phyloP scores from a whole-genome alignment of 139 green algal species.

The Desmodesmus armatus region DNA sequence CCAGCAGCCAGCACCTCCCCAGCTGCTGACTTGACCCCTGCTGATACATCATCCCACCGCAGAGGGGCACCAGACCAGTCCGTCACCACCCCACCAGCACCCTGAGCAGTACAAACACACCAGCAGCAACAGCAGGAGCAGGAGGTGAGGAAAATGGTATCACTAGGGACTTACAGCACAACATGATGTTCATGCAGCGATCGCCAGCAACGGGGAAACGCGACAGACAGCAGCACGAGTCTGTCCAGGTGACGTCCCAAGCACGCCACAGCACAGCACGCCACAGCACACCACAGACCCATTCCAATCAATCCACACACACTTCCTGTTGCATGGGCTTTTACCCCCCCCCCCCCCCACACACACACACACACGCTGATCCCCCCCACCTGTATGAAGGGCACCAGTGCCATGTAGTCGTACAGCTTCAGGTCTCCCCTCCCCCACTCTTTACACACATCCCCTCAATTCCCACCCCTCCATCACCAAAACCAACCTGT shows the following conservation, averaged over 20 bases:
- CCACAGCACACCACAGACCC: no score
- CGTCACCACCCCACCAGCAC: conserved; percentile 92
- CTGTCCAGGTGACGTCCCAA: no score
- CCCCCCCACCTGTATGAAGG: conserved; percentile 71
- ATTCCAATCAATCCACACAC: not conserved
- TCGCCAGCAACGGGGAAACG: not conserved
- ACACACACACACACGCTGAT: no score
- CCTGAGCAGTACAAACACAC: no score
- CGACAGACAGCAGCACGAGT: not conserved
- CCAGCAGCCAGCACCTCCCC: conserved; percentile 90
- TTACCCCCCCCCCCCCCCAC: no score
- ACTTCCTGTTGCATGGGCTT: not conserved
- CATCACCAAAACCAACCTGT: no score
- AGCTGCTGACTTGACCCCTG: conserved; percentile 58
- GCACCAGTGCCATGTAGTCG: conserved; percentile 97
- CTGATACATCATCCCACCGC: conserved; percentile 53
- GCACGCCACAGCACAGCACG: no score
- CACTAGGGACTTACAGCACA: no score
- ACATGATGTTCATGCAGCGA: not conserved
- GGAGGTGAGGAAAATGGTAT: no score
- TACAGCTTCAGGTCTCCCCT: conserved; percentile 75
- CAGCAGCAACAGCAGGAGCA: not conserved
- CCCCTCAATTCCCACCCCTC: no score
- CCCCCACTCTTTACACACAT: no score
- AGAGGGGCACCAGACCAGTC: conserved; percentile 91